Conservation (phyloP, 2,329 filamentous ascomycete genomes). For the Penicillium decumbens region DNA sequence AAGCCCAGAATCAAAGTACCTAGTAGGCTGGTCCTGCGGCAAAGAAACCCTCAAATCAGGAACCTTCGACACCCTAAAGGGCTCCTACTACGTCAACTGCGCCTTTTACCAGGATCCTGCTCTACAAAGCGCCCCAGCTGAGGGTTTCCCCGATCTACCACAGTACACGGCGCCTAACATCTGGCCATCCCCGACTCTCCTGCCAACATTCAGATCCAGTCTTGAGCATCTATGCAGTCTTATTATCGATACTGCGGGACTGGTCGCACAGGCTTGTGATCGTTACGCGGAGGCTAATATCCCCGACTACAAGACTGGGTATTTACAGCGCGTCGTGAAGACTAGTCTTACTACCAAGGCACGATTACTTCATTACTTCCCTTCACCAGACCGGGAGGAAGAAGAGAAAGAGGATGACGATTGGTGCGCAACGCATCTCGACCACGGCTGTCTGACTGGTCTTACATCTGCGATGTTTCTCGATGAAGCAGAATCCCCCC, state of each 20-base stretch:
- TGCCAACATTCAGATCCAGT: slow-evolving; percentile 70
- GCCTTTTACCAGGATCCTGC: slow-evolving; percentile 47
- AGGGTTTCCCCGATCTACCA: slow-evolving; percentile 56
- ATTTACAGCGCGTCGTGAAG: slow-evolving; percentile 80
- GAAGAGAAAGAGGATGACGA: slow-evolving; percentile 78
- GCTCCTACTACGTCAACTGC: slow-evolving; percentile 61
- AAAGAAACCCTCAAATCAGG: slow-evolving; percentile 60
- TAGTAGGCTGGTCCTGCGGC: slow-evolving; percentile 61
- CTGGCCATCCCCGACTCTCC: slow-evolving; percentile 66
- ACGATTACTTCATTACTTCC: slow-evolving; percentile 87
- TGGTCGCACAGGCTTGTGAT: slow-evolving; percentile 89
- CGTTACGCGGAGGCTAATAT: slow-evolving; percentile 76
- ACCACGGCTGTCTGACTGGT: slow-evolving; percentile 90
- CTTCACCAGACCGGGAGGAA: slow-evolving; percentile 31
- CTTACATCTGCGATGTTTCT: slow-evolving; percentile 95
- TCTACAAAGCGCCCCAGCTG: slow-evolving; percentile 36
- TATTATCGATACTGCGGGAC: slow-evolving; percentile 81
- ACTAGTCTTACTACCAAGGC: slow-evolving; percentile 87
- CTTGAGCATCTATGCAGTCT: slow-evolving; percentile 73
- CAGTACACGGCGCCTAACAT: slow-evolving; percentile 88
- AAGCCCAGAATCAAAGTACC: slow-evolving; percentile 51
- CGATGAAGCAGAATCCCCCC: slow-evolving; percentile 59
- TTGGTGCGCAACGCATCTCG: slow-evolving; percentile 77
- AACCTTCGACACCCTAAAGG: slow-evolving; percentile 59
- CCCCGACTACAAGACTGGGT: slow-evolving; percentile 67